Percentiles rank a stretch among this genome's conserved stretches.
Conservation (phyloP, 2,329 filamentous ascomycete genomes). For the Akanthomyces lecanii region DNA sequence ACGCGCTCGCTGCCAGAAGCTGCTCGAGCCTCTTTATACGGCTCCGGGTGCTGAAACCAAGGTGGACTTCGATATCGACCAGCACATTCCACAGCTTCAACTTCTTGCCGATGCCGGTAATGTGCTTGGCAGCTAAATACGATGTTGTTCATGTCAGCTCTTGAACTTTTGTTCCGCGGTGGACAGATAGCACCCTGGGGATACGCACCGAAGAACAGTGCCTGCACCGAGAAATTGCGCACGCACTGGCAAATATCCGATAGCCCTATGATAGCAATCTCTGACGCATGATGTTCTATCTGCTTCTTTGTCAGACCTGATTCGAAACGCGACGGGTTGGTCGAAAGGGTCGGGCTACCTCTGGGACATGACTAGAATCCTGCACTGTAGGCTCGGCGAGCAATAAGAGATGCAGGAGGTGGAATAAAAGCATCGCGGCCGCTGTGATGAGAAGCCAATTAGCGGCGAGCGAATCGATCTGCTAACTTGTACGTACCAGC, state of each 20-base stretch:
- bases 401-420: conserved; percentile 8
- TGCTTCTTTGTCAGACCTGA: background rate
- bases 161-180: background rate
- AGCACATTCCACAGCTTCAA: background rate
- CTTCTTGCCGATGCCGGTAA: conserved; percentile 7
- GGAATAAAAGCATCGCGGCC: conserved; percentile 9
- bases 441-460: background rate
- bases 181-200: background rate
- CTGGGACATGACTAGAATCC: background rate
- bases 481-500: background rate
- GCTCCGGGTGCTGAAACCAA: background rate
- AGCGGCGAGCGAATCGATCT: background rate
- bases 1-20: background rate
- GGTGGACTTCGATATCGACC: background rate
- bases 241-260: conserved; percentile 7
- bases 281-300: conserved; percentile 12
- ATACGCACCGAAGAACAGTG: conserved; percentile 8
- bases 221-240: conserved; percentile 3
- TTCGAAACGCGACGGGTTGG: background rate
- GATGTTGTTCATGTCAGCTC: background rate
- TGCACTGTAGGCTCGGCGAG: background rate
- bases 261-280: conserved; percentile 5
- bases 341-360: background rate
- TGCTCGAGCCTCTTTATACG: conserved; percentile 1
- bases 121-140: conserved; percentile 6